Base-by-base conservation (phyloP, 2,329 filamentous ascomycete genomes). In the Gyromitra esculenta region DNA sequence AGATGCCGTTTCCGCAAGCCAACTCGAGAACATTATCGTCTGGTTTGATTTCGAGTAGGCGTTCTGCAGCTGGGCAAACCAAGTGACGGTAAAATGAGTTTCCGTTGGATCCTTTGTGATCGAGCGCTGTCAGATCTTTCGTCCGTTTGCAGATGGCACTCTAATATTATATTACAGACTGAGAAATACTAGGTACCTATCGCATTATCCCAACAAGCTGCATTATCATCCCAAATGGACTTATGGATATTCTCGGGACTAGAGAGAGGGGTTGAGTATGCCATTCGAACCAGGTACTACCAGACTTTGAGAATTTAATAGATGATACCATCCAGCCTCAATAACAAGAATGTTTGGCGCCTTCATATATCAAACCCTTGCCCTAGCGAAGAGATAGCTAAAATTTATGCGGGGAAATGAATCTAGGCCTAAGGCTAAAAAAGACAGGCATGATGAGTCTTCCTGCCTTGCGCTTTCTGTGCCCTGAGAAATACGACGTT, bases 1-100 rank as follows among this genome's bases (percentile, higher is more conserved):
- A 84, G 35, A 87, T 83, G 31, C 86, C 86, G 73, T 87, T 87
- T 50, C 86, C 86, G 0, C 85, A 86, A 2, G 86, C 85, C n/a
- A 87, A 81, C 70, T 87, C 86, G 5, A 87, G 82, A 0, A 84
- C 85, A 5, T 80, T 80, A 65, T 83, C 81, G 0, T 80, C 81
- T 0, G 68, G 76, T 13, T 79, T 73, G 13, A 81, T 76, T 1
- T 77, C 73, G 0, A 85, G 80, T 37, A 87, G 81, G 21, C 56
- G 59, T 9, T 76, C 64, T 59, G 65, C 75, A 21, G 66, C 60
- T 37, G 66, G 73, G 35, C 50, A 70, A 63, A 76, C 66, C 6
- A 77, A 21, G 48, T 77, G 66, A 9, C 43, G 59, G 59, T 77
- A 77, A 18, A 76, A 76, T 15, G 65, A 57, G 21, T 72, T 77